Percentiles rank a stretch among this genome's conserved stretches.
Conservation (phyloP, 179 eudicot species). For the Heliamphora ciliata region DNA sequence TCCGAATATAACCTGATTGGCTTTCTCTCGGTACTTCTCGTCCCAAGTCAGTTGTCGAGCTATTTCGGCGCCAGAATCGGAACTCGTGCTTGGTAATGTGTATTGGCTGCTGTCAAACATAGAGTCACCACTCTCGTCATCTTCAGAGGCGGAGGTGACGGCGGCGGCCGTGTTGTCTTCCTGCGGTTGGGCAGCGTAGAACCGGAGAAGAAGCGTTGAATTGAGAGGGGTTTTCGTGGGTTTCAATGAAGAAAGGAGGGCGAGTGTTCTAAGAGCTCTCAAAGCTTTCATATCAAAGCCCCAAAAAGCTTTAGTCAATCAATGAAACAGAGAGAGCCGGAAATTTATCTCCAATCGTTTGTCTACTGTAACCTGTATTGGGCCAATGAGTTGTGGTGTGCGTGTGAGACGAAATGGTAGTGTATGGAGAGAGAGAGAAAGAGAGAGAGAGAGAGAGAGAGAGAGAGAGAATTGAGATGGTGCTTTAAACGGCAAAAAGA, state of each 20-base stretch:
- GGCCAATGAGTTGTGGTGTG: background rate
- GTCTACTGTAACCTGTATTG: background rate
- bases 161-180: constrained; percentile 23
- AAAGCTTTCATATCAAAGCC: constrained; percentile 47
- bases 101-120: constrained; percentile 57
- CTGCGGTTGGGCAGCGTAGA: constrained; percentile 46
- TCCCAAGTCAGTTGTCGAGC: constrained; percentile 45
- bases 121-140: constrained; percentile 30
- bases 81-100: constrained; percentile 26
- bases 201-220: constrained; percentile 26
- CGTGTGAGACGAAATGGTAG: background rate
- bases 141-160: constrained; percentile 29
- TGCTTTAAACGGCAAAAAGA: background rate
- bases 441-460: background rate
- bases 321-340: too few species aligned
- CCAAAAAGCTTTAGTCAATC: background rate
- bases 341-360: background rate
- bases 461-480: background rate
- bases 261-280: constrained; percentile 32
- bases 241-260: constrained; percentile 17
- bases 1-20: constrained; percentile 39
- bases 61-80: background rate
- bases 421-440: background rate
- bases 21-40: constrained; percentile 53
- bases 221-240: constrained; percentile 28